Base-by-base conservation (phyloP, 768 basidiomycete genomes). In the Leccinum variicolor region DNA sequence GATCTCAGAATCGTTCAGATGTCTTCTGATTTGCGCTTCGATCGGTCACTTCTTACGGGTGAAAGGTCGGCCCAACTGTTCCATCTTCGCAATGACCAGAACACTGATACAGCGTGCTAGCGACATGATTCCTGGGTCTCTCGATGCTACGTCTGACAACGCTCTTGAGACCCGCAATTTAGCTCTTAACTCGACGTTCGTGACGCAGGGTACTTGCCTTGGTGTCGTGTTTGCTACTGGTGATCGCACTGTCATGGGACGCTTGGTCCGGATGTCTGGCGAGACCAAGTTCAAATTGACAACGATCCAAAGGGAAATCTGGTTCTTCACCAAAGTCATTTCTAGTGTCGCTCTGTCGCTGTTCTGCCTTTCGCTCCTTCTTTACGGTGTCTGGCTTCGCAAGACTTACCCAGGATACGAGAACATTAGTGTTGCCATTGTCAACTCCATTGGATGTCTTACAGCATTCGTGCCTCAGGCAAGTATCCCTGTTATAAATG, bases 1-100 rank as follows among this genome's bases (percentile, higher is more conserved):
- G 85, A 86, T 62, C 70, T 85, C 28, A 77, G 84, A 25, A 74
- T 86, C 9, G 76, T 84, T 39, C 67, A 80, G 13, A 77, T 77
- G 58, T 80, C 81, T 1, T 75, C 76, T 6, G 84, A 84, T 59
- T 69, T 84, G 55, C 75, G 76, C 31, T 75, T 84, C 48, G 83
- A 84, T 55, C 75, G 82, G 10, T 76, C 82, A 1, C 75, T 84
- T 33, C 74, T 84, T 33, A 84, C 84, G 4, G 80, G 79, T 9
- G 80, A 80, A 63, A 76, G 75, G 74, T 76, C 3, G 11, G 61
- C 63, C 25, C 23, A 23, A 14, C 25, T 33, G 21, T 6, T 56
- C 49, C 45, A 39, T 15, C 33, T 19, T 10, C 29, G 25, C n/a
- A 33, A 49, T 23, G 46, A 28, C 3, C 19, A 2, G 29, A 11